These are phyloP conservation scores for Solanum arcanum DNA, from an alignment of 257 asterid genomes.

Conservation along the genomic window DNA sequence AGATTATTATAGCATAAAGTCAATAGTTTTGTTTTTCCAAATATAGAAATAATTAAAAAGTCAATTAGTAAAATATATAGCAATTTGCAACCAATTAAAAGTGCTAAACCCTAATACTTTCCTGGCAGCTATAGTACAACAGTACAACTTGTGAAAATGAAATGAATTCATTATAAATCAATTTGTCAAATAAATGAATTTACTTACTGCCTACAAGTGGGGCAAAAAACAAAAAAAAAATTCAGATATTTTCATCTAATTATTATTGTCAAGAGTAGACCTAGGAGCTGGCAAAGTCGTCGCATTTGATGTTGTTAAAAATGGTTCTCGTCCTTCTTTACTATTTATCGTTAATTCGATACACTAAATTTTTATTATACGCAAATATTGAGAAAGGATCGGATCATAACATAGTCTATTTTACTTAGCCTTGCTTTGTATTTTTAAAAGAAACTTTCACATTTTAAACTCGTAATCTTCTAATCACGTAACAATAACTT, in stretches of 20 bases:
- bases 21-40: background rate
- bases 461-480: too few species aligned
- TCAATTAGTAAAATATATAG: background rate
- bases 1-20: background rate
- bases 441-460: accelerated
- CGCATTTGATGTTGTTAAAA: background rate
- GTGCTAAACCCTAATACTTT: background rate
- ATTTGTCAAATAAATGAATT: background rate
- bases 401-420: too few species aligned
- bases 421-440: accelerated
- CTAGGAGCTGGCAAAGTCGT: background rate
- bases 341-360: too few species aligned
- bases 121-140: background rate
- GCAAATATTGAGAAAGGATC: background rate
- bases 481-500: too few species aligned
- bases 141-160: background rate
- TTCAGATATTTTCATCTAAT: background rate
- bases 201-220: background rate
- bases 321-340: background rate
- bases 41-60: background rate
- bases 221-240: too few species aligned
- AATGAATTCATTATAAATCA: background rate
- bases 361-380: too few species aligned
- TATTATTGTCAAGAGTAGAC: background rate
- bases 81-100: background rate